Evolutionary conservation across 495 filamentous ascomycete genomes (phyloP).

Genomic region (Pseudoneurospora amorphoporcata): DNA sequence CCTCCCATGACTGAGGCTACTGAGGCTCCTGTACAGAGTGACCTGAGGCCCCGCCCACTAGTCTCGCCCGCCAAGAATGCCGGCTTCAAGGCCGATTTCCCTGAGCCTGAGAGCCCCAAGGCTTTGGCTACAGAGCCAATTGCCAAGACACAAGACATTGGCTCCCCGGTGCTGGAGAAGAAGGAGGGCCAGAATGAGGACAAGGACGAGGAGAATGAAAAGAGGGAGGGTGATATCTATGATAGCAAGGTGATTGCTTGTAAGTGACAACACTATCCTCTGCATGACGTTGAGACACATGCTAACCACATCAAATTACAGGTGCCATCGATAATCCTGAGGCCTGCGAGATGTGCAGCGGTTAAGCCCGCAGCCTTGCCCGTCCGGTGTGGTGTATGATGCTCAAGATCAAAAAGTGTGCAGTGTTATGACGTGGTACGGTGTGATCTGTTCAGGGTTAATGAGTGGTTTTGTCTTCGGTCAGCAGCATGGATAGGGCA

Average conservation of each 20-base stretch:
- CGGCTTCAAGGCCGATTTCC: conserved; percentile 55
- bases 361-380: conserved; percentile 26
- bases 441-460: not conserved
- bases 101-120: conserved; percentile 68
- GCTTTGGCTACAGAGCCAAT: conserved; percentile 61
- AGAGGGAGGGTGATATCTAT: conserved; percentile 82
- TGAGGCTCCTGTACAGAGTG: conserved; percentile 14
- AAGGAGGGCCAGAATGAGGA: conserved; percentile 45
- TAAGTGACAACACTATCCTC: not conserved
- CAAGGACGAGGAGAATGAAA: conserved; percentile 51
- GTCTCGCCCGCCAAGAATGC: conserved; percentile 38
- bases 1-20: conserved; percentile 26
- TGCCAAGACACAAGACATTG: conserved; percentile 47
- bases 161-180: conserved; percentile 39
- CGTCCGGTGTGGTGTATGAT: not conserved
- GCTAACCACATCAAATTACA: conserved; percentile 22
- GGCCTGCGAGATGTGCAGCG: conserved; percentile 83
- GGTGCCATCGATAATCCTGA: conserved; percentile 88
- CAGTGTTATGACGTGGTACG: not conserved
- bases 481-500: not conserved
- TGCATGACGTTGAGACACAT: not conserved
- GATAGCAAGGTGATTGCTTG: conserved; percentile 52
- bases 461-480: not conserved
- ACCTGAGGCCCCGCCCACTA: conserved; percentile 31
- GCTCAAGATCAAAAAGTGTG: not conserved